phyloP scores from a whole-genome alignment of 2,329 filamentous ascomycete genomes.

The Aspergillus ochraceus region DNA sequence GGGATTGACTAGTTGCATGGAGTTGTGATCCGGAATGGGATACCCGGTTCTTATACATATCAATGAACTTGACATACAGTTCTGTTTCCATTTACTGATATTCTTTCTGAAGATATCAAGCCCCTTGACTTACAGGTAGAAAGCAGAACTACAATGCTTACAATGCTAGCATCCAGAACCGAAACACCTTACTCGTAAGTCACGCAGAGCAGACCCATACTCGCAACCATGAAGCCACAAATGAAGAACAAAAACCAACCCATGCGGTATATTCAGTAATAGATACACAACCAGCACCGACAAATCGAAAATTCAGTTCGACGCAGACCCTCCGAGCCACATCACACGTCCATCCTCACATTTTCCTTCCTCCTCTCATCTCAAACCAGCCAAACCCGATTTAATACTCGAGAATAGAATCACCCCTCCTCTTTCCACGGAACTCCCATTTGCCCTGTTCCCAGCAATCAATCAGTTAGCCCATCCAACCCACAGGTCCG shows the following conservation, averaged over 20 bases:
- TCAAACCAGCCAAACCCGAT: not conserved
- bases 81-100: not conserved
- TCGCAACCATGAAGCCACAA: no score
- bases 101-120: not conserved
- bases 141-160: not conserved
- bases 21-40: constrained; percentile 15
- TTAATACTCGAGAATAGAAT: constrained; percentile 77
- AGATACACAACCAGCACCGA: constrained; percentile 28
- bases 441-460: constrained; percentile 80
- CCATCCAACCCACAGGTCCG: not conserved
- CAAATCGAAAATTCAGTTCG: not conserved
- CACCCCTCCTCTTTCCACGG: constrained; percentile 83
- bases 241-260: constrained; percentile 20
- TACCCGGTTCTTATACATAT: constrained; percentile 11
- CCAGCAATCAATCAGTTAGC: constrained; percentile 12
- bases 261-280: constrained; percentile 36
- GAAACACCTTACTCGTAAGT: no score
- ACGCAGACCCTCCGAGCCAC: not conserved
- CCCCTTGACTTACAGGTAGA: not conserved
- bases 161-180: no score
- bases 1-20: constrained; percentile 8
- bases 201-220: no score
- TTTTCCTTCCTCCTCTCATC: no score
- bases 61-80: not conserved
- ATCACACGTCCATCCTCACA: constrained; percentile 22